Conservation (phyloP, 1,284 basidiomycete species). For the Polyporus tsugae region DNA sequence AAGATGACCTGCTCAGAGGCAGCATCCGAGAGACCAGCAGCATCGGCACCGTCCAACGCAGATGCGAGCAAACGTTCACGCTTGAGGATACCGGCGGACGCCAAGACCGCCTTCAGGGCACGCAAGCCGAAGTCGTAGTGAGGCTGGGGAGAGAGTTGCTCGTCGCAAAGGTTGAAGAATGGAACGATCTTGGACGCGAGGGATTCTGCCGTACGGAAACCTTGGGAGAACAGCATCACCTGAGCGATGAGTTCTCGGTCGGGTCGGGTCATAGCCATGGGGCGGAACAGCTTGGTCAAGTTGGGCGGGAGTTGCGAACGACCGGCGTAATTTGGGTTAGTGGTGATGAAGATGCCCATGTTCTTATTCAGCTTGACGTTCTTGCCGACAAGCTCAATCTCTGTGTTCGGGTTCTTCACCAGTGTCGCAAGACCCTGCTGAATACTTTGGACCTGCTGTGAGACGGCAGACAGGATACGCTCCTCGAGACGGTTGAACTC, state of each 20-base stretch:
- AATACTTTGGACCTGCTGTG: slow-evolving; percentile 98
- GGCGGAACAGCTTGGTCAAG: slow-evolving; percentile 93
- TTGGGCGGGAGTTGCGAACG: slow-evolving; percentile 98
- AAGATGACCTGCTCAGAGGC: slow-evolving; percentile 94
- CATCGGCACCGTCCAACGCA: slow-evolving; percentile 52
- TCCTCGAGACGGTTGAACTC: slow-evolving; percentile 99
- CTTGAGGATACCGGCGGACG: slow-evolving; percentile 97
- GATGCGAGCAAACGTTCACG: slow-evolving; percentile 81
- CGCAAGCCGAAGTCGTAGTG: slow-evolving; percentile 99
- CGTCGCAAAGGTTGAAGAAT: slow-evolving; percentile 98
- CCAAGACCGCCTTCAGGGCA: slow-evolving; percentile 95
- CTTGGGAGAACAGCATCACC: slow-evolving; percentile 99
- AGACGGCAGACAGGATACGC: slow-evolving; percentile 96
- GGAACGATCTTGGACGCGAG: slow-evolving; percentile 98
- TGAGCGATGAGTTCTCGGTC: slow-evolving; percentile 99
- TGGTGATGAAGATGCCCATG: slow-evolving; percentile 97
- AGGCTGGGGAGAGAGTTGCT: slow-evolving; percentile 96
- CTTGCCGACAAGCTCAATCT: slow-evolving; percentile 98
- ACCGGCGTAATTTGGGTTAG: slow-evolving; percentile 98
- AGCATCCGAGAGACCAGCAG: slow-evolving; percentile 68
- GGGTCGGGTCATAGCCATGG: slow-evolving; percentile 99
- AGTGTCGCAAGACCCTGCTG: slow-evolving; percentile 92
- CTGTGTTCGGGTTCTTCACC: slow-evolving; percentile 83
- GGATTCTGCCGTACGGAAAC: slow-evolving; percentile 96
- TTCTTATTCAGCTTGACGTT: slow-evolving; percentile 92